These are phyloP conservation scores for Metschnikowia bowlesiae DNA, from an alignment of 805 yeast species.

Conservation along the genomic window DNA sequence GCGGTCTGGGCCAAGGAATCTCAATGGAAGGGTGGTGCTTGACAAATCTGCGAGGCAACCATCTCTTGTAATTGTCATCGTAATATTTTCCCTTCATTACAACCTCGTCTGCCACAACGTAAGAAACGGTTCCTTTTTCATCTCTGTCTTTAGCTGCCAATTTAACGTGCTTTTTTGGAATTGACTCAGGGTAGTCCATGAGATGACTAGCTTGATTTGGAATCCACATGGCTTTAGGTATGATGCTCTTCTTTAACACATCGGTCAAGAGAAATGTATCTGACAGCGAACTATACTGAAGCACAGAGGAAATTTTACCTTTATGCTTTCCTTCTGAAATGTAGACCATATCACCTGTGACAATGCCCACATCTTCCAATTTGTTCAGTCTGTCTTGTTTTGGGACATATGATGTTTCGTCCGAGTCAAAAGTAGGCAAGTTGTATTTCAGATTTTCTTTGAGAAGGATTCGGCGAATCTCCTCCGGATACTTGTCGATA, in stretches of 20 bases:
- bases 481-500: constrained; percentile 29
- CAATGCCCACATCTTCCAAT: constrained; percentile 54
- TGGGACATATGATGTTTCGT: constrained; percentile 15
- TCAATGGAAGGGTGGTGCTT: constrained; percentile 62
- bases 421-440: constrained; percentile 33
- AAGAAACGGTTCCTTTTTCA: constrained; percentile 57
- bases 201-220: constrained; percentile 70
- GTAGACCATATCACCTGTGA: constrained; percentile 75
- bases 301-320: constrained; percentile 71
- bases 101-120: constrained; percentile 76
- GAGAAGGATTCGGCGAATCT: constrained; percentile 24
- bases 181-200: constrained; percentile 60
- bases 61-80: constrained; percentile 66
- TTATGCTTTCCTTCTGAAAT: constrained; percentile 63
- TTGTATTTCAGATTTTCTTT: constrained; percentile 21
- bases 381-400: constrained; percentile 35
- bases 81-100: constrained; percentile 65
- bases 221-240: constrained; percentile 72
- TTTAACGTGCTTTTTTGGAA: constrained; percentile 57
- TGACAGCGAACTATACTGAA: constrained; percentile 52
- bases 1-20: constrained; percentile 88
- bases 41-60: constrained; percentile 76
- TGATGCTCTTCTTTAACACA: constrained; percentile 59
- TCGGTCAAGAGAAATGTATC: constrained; percentile 66
- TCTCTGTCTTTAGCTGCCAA: constrained; percentile 75